Evolutionary conservation across 1,284 basidiomycete genomes (phyloP).

Genomic region (Phellopilus nigrolimitatus): DNA sequence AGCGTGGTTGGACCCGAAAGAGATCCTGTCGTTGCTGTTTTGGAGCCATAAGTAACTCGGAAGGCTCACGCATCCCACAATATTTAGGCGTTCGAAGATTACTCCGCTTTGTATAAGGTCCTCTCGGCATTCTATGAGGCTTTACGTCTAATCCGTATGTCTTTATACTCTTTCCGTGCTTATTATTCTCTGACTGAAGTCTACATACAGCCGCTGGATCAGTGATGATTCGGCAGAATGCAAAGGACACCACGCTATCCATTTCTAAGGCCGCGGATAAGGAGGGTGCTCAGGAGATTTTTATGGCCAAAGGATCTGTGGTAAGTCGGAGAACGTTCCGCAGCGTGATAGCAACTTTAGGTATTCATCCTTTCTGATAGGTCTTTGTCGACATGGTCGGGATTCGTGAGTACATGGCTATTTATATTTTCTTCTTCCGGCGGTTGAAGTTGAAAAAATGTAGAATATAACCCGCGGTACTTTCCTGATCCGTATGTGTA

Average conservation of each 20-base stretch:
- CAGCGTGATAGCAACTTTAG: neutral
- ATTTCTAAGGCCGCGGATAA: conserved; percentile 12
- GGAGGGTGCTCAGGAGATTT: conserved; percentile 13
- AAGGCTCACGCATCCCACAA: neutral
- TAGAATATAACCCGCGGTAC: conserved; percentile 35
- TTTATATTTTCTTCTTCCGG: neutral
- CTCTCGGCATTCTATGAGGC: conserved; percentile 42
- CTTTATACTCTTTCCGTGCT: neutral
- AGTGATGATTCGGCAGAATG: conserved; percentile 17
- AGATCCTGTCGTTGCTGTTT: conserved; percentile 34
- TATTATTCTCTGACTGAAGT: conserved; percentile 4
- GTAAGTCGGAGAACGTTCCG: conserved; percentile 20
- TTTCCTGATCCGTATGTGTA: conserved; percentile 37
- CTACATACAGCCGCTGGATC: conserved; percentile 21
- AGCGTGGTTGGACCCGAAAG: conserved; percentile 36
- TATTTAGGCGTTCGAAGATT: conserved; percentile 38
- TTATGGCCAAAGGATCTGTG: conserved; percentile 29
- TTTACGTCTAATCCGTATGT: conserved; percentile 42
- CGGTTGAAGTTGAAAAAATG: too few relatives aligned
- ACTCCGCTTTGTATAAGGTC: conserved; percentile 40
- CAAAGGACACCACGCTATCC: conserved; percentile 20
- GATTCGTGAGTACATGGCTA: conserved; percentile 36
- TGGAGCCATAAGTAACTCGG: neutral
- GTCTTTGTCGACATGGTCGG: conserved; percentile 48
- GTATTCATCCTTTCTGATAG: conserved; percentile 21